Evolutionary conservation across 78 protist species (phyloP), one percentile per base, ranked within the genome.

Genomic region (Polysphondylium violaceum): DNA sequence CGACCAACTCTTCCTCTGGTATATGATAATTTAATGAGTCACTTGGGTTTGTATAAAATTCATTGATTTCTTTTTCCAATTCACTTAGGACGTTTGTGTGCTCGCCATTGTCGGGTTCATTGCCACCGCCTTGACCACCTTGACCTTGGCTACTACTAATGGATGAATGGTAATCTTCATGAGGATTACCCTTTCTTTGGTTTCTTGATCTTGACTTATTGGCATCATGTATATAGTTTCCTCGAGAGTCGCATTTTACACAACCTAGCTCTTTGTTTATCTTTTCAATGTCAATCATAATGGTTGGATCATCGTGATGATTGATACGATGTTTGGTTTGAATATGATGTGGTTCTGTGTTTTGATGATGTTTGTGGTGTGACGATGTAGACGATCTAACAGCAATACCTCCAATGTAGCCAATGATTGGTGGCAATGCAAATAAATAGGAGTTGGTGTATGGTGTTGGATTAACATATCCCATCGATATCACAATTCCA

Each of bases 381-480:
- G 29, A 21, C 16, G 31, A 40, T 19, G 16, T 73, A 17, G 71
- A 58, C 3, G 90, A 83, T 40, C 69, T 27, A 38, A 72, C 76
- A 40, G 78, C 90, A 3, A 59, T 27, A 25, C 76, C 77, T 31
- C 77, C 76, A 21, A 83, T 69, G 21, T 83, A 83, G 25, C 78
- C 77, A 41, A 83, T 83, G n/a, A 83, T 56, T 51, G 90, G 90
- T 58, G 85, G 69, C 8, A 75, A 23, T 83, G 78, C 90, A 35
- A 83, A 33, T 27, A 83, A 16, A 58, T 63, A 67, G 19, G 56
- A 23, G 7, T 36, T n/a, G 1, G 81, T 36, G 23, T 64, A 64
- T 5, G 67, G 67, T 38, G 81, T 27, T 29, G 63, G 35, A 72
- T 72, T 14, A 21, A 72, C 23, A 74, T 74, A 74, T 2, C 81